Percentiles rank a stretch among this genome's conserved stretches.
phyloP scores from a whole-genome alignment of 495 filamentous ascomycete genomes.

The Lasiosphaeria ovina region DNA sequence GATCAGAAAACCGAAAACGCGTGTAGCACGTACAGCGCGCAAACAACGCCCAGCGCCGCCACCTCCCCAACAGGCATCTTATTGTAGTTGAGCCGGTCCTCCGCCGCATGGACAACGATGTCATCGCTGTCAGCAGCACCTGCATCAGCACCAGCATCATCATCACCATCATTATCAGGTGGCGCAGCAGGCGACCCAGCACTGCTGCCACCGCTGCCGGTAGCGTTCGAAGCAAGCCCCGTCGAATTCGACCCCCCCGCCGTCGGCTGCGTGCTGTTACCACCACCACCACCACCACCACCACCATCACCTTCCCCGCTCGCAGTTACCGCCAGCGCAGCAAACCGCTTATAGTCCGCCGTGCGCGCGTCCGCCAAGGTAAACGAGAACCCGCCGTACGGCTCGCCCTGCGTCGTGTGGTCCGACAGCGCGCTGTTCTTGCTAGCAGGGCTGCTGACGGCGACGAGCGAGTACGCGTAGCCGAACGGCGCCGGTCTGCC shows the following conservation, averaged over 20 bases:
- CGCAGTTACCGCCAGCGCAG: conserved; percentile 7
- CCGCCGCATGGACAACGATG: not conserved
- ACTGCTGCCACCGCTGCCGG: not conserved
- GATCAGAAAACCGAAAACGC: conserved; percentile 4
- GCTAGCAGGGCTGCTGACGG: conserved; percentile 14
- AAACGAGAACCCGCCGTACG: conserved; percentile 32
- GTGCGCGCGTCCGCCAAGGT: conserved; percentile 26
- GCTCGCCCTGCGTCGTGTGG: conserved; percentile 10
- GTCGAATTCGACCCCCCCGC: not conserved
- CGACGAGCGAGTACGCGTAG: conserved; percentile 18
- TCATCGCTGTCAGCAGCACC: not conserved
- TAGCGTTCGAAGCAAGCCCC: not conserved
- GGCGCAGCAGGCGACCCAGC: not conserved
- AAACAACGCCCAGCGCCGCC: conserved; percentile 5
- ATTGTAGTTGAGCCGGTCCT: conserved; percentile 1
- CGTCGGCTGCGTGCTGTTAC: not conserved
- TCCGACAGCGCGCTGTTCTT: conserved; percentile 18
- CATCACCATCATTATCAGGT: not conserved
- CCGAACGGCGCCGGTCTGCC: conserved; percentile 7
- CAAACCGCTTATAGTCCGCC: conserved; percentile 28
- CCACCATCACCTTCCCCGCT: not conserved
- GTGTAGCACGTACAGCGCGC: conserved; percentile 7
- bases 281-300: no score
- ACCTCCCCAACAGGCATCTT: not conserved
- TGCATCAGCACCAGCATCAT: not conserved